A percentile compares a stretch with the other conserved stretches of the same genome.
Evolutionary conservation across 148 eudicot genomes (phyloP).

Genomic region (Bassia scoparia): DNA sequence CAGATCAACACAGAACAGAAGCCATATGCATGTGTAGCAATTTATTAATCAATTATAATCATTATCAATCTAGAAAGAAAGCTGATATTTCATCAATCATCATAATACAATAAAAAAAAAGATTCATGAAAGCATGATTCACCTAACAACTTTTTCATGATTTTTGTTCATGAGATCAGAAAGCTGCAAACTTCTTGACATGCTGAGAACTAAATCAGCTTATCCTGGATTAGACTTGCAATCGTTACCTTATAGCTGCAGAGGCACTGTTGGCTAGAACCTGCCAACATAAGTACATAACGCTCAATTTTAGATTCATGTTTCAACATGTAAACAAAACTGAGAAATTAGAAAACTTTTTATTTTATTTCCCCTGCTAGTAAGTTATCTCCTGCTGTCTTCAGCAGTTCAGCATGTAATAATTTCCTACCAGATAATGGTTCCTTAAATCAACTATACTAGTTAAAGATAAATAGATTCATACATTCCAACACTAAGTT

Average conservation of each 20-base stretch:
- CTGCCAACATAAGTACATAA: conserved; percentile 14
- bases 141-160: conserved; percentile 28
- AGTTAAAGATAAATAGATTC: neutral
- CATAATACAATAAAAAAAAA: neutral
- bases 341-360: neutral
- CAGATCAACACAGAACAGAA: neutral
- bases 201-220: conserved; percentile 14
- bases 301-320: neutral
- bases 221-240: conserved; percentile 1
- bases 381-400: neutral
- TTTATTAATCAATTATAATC: neutral
- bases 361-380: too few relatives aligned
- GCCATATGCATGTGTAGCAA: neutral
- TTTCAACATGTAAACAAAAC: neutral
- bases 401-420: conserved; percentile 13
- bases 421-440: neutral
- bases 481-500: neutral
- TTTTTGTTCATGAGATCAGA: conserved; percentile 8
- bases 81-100: neutral
- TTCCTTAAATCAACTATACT: neutral
- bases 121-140: neutral
- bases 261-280: conserved; percentile 6
- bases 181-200: conserved; percentile 12
- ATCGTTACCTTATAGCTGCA: neutral
- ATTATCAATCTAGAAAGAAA: neutral